Conservation (phyloP, 495 filamentous ascomycete species). For the Rostrohypoxylon terebratum region DNA sequence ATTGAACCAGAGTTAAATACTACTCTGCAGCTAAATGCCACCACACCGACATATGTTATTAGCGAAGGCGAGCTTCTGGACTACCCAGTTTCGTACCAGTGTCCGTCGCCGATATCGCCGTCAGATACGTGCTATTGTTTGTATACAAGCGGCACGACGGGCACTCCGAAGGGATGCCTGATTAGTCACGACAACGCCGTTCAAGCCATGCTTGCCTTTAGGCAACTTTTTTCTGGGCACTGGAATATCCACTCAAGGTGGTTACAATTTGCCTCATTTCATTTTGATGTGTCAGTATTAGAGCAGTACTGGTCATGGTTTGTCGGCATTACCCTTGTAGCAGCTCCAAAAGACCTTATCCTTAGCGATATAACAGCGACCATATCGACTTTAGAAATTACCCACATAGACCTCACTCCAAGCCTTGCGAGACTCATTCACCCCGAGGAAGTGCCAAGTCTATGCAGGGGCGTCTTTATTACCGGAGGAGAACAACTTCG, state of each 20-base stretch:
- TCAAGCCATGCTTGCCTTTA: slow-evolving; percentile 81
- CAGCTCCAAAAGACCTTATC: slow-evolving; percentile 79
- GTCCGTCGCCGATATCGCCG: slow-evolving; percentile 47
- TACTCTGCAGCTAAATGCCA: slow-evolving; percentile 47
- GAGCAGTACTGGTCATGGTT: slow-evolving; percentile 94
- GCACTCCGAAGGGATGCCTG: slow-evolving; percentile 81
- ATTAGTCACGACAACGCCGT: slow-evolving; percentile 80
- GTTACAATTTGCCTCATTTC: slow-evolving; percentile 89
- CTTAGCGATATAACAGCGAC: slow-evolving; percentile 79
- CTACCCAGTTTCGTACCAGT: slow-evolving; percentile 35
- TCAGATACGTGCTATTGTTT: slow-evolving; percentile 74
- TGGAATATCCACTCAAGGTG: slow-evolving; percentile 78
- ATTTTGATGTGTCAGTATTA: slow-evolving; percentile 88
- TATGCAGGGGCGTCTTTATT: slow-evolving; percentile 79
- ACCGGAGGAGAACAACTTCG: slow-evolving; percentile 78
- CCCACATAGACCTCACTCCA: slow-evolving; percentile 86
- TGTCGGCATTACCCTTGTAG: slow-evolving; percentile 81
- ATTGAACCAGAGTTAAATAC: slow-evolving; percentile 45
- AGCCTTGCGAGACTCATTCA: slow-evolving; percentile 70
- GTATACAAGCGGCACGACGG: slow-evolving; percentile 87
- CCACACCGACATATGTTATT: slow-evolving; percentile 52
- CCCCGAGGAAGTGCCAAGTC: slow-evolving; percentile 74
- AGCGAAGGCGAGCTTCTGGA: slow-evolving; percentile 48
- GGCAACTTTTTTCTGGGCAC: slow-evolving; percentile 71
- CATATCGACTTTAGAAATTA: slow-evolving; percentile 77